Conservation (phyloP, 495 filamentous ascomycete species). For the Penicillium subrubescens region DNA sequence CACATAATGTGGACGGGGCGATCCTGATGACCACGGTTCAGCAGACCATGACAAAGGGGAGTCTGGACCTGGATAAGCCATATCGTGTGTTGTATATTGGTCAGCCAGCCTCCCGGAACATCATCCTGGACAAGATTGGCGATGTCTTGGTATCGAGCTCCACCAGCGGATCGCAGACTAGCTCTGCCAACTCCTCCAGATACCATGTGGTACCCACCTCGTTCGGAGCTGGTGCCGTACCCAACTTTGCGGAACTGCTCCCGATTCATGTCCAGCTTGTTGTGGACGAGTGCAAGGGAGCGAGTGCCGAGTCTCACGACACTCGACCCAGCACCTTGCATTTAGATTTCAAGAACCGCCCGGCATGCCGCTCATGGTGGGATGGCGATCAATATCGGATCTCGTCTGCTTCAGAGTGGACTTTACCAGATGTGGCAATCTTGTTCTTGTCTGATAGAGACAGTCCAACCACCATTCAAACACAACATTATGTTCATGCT, state of each 20-base stretch:
- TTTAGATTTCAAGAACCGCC: slow-evolving; percentile 61
- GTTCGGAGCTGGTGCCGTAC: slow-evolving; percentile 59
- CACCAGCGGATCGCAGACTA: slow-evolving; percentile 39
- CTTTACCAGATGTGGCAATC: slow-evolving; percentile 70
- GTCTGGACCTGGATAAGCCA: slow-evolving; percentile 64
- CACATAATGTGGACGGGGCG: slow-evolving; percentile 28
- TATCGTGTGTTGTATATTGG: slow-evolving; percentile 73
- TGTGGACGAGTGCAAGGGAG: slow-evolving; percentile 69
- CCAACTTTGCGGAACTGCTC: slow-evolving; percentile 68
- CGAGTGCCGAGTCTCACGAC: slow-evolving; percentile 45
- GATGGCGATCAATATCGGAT: slow-evolving; percentile 51
- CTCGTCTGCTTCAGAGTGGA: slow-evolving; percentile 56
- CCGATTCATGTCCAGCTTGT: slow-evolving; percentile 75
- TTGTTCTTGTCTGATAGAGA: slow-evolving; percentile 65
- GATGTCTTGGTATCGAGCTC: slow-evolving; percentile 61
- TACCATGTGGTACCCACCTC: slow-evolving; percentile 78
- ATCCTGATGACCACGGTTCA: slow-evolving; percentile 60
- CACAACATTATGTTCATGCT: slow-evolving; percentile 54
- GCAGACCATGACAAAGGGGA: slow-evolving; percentile 70
- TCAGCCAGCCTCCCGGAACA: slow-evolving; percentile 59
- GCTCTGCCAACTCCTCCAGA: slow-evolving; percentile 56
- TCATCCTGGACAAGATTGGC: slow-evolving; percentile 75
- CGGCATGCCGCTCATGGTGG: slow-evolving; percentile 47
- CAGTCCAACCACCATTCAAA: slow-evolving; percentile 46
- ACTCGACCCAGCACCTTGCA: slow-evolving; percentile 50